Conservation (phyloP, 805 yeast genomes). For the Candida broadrunensis region DNA sequence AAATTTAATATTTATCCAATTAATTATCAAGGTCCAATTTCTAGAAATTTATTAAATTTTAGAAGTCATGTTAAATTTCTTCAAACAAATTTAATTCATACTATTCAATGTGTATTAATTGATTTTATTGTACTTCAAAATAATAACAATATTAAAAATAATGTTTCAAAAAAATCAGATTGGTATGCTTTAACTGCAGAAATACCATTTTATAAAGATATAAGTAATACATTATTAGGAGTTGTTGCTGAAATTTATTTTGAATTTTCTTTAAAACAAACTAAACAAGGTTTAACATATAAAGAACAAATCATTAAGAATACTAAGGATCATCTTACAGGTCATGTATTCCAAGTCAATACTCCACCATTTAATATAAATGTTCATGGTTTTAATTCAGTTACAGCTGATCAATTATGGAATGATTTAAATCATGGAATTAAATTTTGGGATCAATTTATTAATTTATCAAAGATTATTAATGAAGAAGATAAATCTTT, state of each 20-base stretch:
- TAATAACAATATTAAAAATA: conserved; percentile 47
- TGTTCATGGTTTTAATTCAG: conserved; percentile 38
- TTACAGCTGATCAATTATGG: conserved; percentile 28
- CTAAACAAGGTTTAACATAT: conserved; percentile 16
- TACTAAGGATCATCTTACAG: conserved; percentile 31
- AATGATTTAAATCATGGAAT: conserved; percentile 30
- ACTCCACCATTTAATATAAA: conserved; percentile 39
- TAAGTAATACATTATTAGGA: conserved; percentile 65
- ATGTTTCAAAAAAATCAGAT: conserved; percentile 35
- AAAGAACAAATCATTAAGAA: conserved; percentile 23
- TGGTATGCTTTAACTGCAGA: conserved; percentile 60
- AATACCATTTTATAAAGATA: conserved; percentile 57
- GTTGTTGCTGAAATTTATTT: conserved; percentile 54
- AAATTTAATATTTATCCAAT: conserved; percentile 39
- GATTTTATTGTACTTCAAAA: conserved; percentile 46
- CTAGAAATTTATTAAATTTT: conserved; percentile 62
- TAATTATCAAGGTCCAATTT: conserved; percentile 67
- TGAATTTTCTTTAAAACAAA: conserved; percentile 35
- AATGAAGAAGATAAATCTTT: conserved; percentile 24
- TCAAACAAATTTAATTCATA: conserved; percentile 47
- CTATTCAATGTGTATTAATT: conserved; percentile 50
- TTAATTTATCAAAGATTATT: conserved; percentile 20
- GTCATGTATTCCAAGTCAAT: conserved; percentile 34
- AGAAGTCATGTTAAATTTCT: conserved; percentile 61
- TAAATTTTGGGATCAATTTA: conserved; percentile 34